Evolutionary conservation across 1,284 basidiomycete genomes (phyloP), one percentile per base, ranked within the genome.

Genomic region (Afroboletus lepidellus): DNA sequence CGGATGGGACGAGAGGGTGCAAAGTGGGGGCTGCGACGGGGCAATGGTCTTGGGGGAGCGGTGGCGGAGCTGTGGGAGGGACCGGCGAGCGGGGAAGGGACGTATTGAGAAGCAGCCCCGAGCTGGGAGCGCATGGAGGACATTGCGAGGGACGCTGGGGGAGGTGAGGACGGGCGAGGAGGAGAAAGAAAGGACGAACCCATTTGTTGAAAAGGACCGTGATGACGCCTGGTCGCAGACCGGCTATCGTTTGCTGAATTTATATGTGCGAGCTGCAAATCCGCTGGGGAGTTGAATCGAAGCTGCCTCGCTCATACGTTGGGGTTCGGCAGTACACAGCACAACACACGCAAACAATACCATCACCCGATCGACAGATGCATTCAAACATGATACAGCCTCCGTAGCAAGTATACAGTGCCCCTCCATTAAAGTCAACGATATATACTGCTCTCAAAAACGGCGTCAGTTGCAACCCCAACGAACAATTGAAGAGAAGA

Each of bases 1-100:
- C 89, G 80, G 34, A 90, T 74, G 1, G 85, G 82, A 37, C 85
- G 84, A 30, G 88, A 91, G 1, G 78, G 71, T 6, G 83, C 80
- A 67, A 91, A 90, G 7, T 77, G 72, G 23, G 74, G 64, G 50
- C 65, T 74, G 47, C 78, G 76, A 57, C 72, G 72, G 49, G 76
- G 69, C 55, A 60, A 57, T 57, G 67, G 71, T 65, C 57, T 63
- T 24, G 71, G 46, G 27, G 64, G 58, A 58, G 61, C 45, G 41
- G 56, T 29, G 60, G 61, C 29, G 53, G 65, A 29, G 58, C 53
- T 53, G 60, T 68, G 53, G 69, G 72, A 59, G 41, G 69, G 57
- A 27, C 70, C 70, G 38, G 84, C 83, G 46, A 88, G 76, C 0
- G 85, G 84, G 5, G 85, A 86, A 5, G 84, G 79, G 39, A 83